Evolutionary conservation across 371 early-diverging fungal genomes (phyloP).

Genomic region (Blastocladiella emersonii): DNA sequence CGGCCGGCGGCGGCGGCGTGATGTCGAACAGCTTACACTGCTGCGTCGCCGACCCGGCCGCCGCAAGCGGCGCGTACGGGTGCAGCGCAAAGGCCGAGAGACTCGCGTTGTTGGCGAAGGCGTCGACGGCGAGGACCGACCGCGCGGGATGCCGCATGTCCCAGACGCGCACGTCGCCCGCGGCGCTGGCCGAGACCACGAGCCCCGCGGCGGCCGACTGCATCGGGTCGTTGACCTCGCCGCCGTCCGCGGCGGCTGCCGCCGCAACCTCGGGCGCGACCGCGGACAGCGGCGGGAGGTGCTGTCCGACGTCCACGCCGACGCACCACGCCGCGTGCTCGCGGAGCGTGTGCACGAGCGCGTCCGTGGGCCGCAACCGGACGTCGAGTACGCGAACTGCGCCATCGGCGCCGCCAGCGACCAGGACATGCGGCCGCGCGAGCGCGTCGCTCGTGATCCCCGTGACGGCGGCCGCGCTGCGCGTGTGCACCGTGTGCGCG

Average conservation of each 20-base stretch:
- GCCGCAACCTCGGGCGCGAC: conserved; percentile 13
- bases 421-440: conserved; percentile 43
- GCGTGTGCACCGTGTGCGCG: conserved; percentile 51
- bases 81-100: conserved; percentile 56
- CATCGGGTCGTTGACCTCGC: too few species aligned
- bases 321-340: conserved; percentile 52
- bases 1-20: not conserved
- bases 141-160: conserved; percentile 47
- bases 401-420: conserved; percentile 74
- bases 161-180: conserved; percentile 70
- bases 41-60: conserved; percentile 8
- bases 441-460: conserved; percentile 52
- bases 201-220: conserved; percentile 4
- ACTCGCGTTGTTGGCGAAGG: conserved; percentile 24
- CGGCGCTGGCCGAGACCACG: conserved; percentile 19
- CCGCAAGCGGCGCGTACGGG: conserved; percentile 49
- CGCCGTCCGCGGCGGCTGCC: not conserved
- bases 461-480: conserved; percentile 47
- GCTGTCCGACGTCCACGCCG: conserved; percentile 40
- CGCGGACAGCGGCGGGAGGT: conserved; percentile 42
- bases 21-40: conserved; percentile 25
- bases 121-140: conserved; percentile 32
- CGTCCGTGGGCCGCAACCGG: conserved; percentile 34
- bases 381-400: conserved; percentile 62
- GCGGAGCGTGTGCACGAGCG: conserved; percentile 44